These are phyloP conservation scores for Metschnikowia continentalis DNA, from an alignment of 805 yeast species.

Conservation along the genomic window DNA sequence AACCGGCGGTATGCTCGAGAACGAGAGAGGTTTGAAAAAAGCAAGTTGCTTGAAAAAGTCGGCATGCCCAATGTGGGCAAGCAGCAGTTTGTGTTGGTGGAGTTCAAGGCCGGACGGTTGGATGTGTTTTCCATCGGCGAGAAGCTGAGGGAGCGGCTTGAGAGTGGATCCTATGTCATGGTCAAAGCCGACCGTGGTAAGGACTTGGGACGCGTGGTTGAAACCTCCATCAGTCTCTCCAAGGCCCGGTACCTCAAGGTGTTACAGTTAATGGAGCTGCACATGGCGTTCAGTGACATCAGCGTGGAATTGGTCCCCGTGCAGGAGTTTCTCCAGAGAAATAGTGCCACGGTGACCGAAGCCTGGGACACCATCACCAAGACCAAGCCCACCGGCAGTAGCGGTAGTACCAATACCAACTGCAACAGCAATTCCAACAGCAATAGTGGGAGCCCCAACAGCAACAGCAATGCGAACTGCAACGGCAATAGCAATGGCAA, in stretches of 20 bases:
- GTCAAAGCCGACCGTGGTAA: constrained; percentile 83
- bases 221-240: constrained; percentile 53
- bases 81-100: constrained; percentile 36
- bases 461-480: too few relatives aligned
- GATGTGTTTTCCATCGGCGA: constrained; percentile 60
- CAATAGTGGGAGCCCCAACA: too few relatives aligned
- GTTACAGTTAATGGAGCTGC: constrained; percentile 68
- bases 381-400: neutral
- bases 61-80: neutral
- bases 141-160: constrained; percentile 28
- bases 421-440: too few relatives aligned
- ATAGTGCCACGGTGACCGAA: constrained; percentile 1
- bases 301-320: constrained; percentile 19
- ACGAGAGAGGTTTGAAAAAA: neutral
- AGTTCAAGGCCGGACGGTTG: constrained; percentile 73
- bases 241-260: constrained; percentile 66
- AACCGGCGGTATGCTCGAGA: constrained; percentile 19
- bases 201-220: constrained; percentile 66
- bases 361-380: neutral
- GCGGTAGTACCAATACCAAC: too few relatives aligned
- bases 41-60: neutral
- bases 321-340: neutral
- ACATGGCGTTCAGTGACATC: constrained; percentile 48
- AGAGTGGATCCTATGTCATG: constrained; percentile 64
- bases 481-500: too few relatives aligned